Conservation (phyloP, 106 monocot genomes). For the Acorus calamus region DNA sequence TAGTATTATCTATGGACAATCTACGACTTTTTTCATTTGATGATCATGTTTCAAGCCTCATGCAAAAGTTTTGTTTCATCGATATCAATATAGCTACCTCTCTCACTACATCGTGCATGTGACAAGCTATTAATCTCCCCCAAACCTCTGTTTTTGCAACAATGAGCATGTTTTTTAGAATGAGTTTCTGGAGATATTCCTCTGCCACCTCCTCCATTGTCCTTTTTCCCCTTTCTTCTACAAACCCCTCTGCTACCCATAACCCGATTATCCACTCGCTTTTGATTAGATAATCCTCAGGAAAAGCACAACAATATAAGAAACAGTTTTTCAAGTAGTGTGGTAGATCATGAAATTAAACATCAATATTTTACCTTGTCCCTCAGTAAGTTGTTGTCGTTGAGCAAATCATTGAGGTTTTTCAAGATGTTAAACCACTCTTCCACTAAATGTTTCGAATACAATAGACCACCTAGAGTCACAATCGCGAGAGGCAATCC, state of each 20-base stretch:
- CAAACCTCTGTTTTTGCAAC: slow-evolving; percentile 4
- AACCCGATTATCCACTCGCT: slow-evolving; percentile 13
- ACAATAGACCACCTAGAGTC: no score
- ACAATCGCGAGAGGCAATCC: no score
- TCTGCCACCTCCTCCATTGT: slow-evolving; percentile 27
- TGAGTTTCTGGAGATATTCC: slow-evolving; percentile 18
- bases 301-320: slow-evolving; percentile 28
- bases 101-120: slow-evolving; percentile 14
- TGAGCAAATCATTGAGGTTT: no score
- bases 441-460: no score
- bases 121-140: slow-evolving; percentile 6
- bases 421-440: no score
- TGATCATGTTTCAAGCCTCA: background rate
- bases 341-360: no score
- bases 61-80: background rate
- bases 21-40: background rate
- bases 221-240: background rate
- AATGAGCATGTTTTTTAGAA: slow-evolving; percentile 9
- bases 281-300: slow-evolving; percentile 12
- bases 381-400: no score
- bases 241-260: slow-evolving; percentile 32
- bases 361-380: no score
- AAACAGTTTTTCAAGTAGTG: no score
- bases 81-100: slow-evolving; percentile 2
- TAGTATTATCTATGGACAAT: background rate